phyloP scores from a whole-genome alignment of 1,284 basidiomycete genomes.

The Heterobasidion annosum region DNA sequence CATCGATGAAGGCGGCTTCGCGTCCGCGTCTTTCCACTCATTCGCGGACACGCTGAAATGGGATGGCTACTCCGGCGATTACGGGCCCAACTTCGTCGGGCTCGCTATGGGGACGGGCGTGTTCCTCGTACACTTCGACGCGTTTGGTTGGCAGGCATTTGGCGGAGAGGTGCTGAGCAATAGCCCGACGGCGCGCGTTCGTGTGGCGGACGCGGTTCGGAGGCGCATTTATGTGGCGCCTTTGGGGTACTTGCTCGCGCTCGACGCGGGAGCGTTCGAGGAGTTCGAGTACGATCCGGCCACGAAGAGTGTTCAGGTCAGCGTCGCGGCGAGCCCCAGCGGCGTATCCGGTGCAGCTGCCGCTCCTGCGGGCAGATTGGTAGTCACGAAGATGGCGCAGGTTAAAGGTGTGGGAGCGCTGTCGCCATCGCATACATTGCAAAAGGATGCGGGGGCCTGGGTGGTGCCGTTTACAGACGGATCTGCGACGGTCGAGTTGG shows the following conservation, averaged over 20 bases:
- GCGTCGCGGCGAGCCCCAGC: slow-evolving; percentile 28
- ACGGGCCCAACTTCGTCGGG: slow-evolving; percentile 52
- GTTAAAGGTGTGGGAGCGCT: slow-evolving; percentile 30
- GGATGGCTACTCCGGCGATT: slow-evolving; percentile 54
- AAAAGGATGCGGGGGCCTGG: slow-evolving; percentile 39
- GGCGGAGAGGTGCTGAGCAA: slow-evolving; percentile 38
- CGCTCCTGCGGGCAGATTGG: slow-evolving; percentile 36
- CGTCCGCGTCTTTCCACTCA: slow-evolving; percentile 50
- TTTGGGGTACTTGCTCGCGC: slow-evolving; percentile 33
- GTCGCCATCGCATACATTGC: slow-evolving; percentile 27
- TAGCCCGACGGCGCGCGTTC: slow-evolving; percentile 31
- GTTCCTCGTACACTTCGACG: slow-evolving; percentile 43
- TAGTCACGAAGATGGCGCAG: slow-evolving; percentile 35
- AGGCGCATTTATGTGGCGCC: slow-evolving; percentile 45
- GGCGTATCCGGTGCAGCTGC: slow-evolving; percentile 32
- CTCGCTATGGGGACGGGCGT: slow-evolving; percentile 46
- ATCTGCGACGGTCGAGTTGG: slow-evolving; percentile 14
- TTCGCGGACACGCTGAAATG: slow-evolving; percentile 48
- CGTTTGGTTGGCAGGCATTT: slow-evolving; percentile 57
- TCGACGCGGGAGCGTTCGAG: slow-evolving; percentile 53
- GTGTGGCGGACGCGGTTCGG: slow-evolving; percentile 38
- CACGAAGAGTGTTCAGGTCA: slow-evolving; percentile 28
- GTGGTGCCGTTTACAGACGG: slow-evolving; percentile 30
- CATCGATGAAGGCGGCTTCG: slow-evolving; percentile 49
- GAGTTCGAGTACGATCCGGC: slow-evolving; percentile 31